Evolutionary conservation across 2,329 filamentous ascomycete species (phyloP), one percentile per base, ranked within the genome.

Genomic region (Ciborinia camelliae): DNA sequence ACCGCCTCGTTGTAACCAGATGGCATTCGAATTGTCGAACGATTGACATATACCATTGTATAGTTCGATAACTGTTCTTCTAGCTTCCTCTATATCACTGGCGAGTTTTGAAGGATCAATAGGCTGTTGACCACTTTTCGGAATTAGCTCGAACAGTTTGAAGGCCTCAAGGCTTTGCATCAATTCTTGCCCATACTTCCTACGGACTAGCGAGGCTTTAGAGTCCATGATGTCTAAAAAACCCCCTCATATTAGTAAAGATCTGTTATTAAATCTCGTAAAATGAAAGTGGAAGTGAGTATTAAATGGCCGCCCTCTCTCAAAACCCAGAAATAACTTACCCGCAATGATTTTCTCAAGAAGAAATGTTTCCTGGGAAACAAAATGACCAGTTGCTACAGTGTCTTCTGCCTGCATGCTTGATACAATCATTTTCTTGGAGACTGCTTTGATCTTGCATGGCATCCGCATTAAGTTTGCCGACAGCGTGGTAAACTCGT

Each of bases 1-100:
- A 4, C 73, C 71, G 2, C 72, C 77, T 28, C 70, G 48, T n/a
- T 72, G 65, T 0, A 82, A 73, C 80, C 80, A 82, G 5, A 58
- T 12, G 4, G 43, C 55, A 35, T 59, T 43, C 26, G 60, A 50
- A 32, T 65, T 62, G 15, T 54, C 37, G 30, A 70, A 66, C n/a
- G 65, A 64, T 30, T 54, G 51, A 14, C 14, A 39, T 15, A 71
- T 28, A 15, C 54, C 35, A 20, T 23, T 39, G 28, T 64, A 67
- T 1, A 26, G 1, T 35, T 54, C 32, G 15, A 26, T 14, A 20
- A 63, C 10, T 4, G 14, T 4, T 20, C 15, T 20, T 57, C 30
- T 64, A n/a, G 51, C 62, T 4, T 59, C 39, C 0, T 26, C 9
- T 41, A 70, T 65, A 9, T 65, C 50, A 10, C 45, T 26, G 12